Evolutionary conservation across 768 basidiomycete genomes (phyloP), one percentile per base, ranked within the genome.

Genomic region (Lactifluus pinguis): DNA sequence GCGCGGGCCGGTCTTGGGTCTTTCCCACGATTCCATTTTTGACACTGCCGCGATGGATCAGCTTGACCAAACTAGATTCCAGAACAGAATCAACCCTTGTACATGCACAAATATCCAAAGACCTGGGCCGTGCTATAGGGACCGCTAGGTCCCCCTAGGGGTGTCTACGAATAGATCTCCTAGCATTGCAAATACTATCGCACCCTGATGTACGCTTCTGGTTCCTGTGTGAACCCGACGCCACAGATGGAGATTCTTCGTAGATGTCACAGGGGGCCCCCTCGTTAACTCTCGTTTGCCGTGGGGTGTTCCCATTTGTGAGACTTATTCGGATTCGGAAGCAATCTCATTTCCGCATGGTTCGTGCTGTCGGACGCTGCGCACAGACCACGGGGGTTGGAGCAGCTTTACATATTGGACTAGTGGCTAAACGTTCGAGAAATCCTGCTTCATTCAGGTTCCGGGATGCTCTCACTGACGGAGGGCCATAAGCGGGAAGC

Each of bases 121-220:
- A 47, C 55, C 36, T 47, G 17, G 30, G 4, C 14, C 15, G 9
- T 34, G 56, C n/a, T 42, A 34, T 8, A 32, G 15, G 36, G 36
- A 34, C 44, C 45, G 3, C 21, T 2, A 44, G 45, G 38, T 57
- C 50, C n/a, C 48, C 21, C 2, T 50, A 44, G 45, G 55, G 61
- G 45, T 41, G 61, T 41, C 55, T 47, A 25, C 32, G 15, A 57
- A 30, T 58, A 58, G 34, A 44, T 30, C 57, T 58, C 25, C 19
- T 41, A 13, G 3, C 30, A 58, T 62, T 62, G 61, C 47, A 61
- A 61, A 58, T 62, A 53, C 25, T 62, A 53, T 21, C 4, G 42
- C 14, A 29, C 29, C n/a, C 17, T 41, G 39, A 25, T 44, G 56
- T 58, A 57, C 47, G 56, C 29, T 39, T 57, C 42, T 32, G 30